Evolutionary conservation across 768 basidiomycete genomes (phyloP).

Genomic region (Trametes cubensis): DNA sequence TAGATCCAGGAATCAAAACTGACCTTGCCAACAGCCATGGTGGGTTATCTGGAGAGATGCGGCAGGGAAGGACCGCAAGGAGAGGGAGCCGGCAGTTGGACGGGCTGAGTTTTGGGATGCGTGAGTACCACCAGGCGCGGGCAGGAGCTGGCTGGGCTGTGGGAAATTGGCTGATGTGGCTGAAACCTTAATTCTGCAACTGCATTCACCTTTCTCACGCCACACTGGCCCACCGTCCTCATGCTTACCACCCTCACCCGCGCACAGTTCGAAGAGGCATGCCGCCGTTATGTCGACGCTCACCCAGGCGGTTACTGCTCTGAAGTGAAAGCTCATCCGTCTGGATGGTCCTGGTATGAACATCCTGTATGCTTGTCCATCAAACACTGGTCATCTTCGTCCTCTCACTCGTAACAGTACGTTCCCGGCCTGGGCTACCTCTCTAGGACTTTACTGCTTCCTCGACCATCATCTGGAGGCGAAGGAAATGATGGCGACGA

Average conservation of each 20-base stretch:
- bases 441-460: constrained; percentile 30
- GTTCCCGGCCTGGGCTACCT: constrained; percentile 36
- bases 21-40: constrained; percentile 91
- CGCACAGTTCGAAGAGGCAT: constrained; percentile 59
- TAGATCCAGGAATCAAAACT: constrained; percentile 27
- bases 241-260: constrained; percentile 55
- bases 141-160: constrained; percentile 17
- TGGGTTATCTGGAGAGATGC: constrained; percentile 41
- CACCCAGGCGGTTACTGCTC: constrained; percentile 16
- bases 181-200: constrained; percentile 61
- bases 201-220: constrained; percentile 54
- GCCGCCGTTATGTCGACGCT: constrained; percentile 50
- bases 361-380: constrained; percentile 49
- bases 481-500: constrained; percentile 14
- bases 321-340: constrained; percentile 24
- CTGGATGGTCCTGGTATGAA: constrained; percentile 66
- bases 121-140: constrained; percentile 23
- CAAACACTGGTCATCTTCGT: background rate
- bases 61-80: constrained; percentile 43
- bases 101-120: constrained; percentile 49
- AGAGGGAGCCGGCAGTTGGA: constrained; percentile 49
- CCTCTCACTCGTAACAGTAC: constrained; percentile 27
- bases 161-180: constrained; percentile 45
- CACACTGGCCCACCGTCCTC: constrained; percentile 31
- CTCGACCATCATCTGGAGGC: background rate